Percentiles rank a stretch among this genome's conserved stretches.
These are phyloP conservation scores for Jasminum sambac DNA, from an alignment of 257 asterid genomes.

Conservation along the genomic window DNA sequence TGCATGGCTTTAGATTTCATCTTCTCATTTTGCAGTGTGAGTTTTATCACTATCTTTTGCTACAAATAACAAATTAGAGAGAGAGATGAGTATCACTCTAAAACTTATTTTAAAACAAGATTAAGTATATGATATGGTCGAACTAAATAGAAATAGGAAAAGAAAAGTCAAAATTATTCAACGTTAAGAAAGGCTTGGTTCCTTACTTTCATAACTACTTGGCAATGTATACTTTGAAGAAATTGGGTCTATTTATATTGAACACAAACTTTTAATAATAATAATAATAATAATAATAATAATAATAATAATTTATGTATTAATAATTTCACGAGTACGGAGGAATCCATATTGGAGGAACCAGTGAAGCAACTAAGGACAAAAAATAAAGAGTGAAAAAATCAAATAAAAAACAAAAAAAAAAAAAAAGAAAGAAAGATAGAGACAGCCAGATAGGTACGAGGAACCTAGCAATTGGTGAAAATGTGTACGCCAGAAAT, in stretches of 20 bases:
- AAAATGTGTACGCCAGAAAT: too few species aligned
- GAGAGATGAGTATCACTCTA: too few species aligned
- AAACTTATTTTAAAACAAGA: too few species aligned
- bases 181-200: neutral
- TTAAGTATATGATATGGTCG: too few species aligned
- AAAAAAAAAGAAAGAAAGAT: too few species aligned
- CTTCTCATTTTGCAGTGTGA: conserved; percentile 22
- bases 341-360: neutral
- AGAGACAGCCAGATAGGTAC: too few species aligned
- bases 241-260: neutral
- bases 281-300: too few species aligned
- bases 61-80: neutral
- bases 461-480: too few species aligned
- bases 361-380: neutral
- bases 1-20: conserved; percentile 30
- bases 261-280: too few species aligned
- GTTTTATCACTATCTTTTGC: conserved; percentile 27
- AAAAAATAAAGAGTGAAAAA: too few species aligned
- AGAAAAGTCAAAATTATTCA: neutral
- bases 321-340: neutral
- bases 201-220: conserved; percentile 8
- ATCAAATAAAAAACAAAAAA: too few species aligned
- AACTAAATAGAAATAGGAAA: neutral
- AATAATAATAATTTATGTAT: too few species aligned
- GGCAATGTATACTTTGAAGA: neutral